phyloP scores from a whole-genome alignment of 1,284 basidiomycete species.

The Microbotryum violaceum region DNA sequence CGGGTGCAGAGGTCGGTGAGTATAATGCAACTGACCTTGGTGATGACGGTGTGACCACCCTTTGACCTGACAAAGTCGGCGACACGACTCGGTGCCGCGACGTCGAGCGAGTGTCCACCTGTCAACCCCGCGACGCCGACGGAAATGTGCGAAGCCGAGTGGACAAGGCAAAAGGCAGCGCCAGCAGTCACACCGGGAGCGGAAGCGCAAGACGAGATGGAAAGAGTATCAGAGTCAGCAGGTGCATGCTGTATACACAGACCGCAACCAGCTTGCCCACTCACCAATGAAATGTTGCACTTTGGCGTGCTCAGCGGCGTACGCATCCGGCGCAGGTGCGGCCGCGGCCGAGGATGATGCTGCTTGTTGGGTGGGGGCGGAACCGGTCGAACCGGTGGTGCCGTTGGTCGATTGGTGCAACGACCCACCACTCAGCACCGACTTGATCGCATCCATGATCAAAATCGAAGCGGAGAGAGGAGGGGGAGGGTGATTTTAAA shows the following conservation, averaged over 20 bases:
- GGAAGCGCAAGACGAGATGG: not conserved
- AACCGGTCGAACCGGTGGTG: not conserved
- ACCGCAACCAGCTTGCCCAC: conserved; percentile 15
- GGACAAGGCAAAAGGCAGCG: too few relatives aligned
- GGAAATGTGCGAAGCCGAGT: too few relatives aligned
- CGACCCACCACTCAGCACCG: too few relatives aligned
- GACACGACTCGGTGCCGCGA: conserved; percentile 68
- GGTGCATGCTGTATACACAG: not conserved
- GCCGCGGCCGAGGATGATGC: conserved; percentile 1
- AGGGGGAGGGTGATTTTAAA: not conserved
- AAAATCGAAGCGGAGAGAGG: not conserved
- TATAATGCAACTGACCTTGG: conserved; percentile 59
- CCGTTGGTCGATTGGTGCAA: too few relatives aligned
- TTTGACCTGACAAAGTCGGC: conserved; percentile 84
- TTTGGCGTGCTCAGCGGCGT: conserved; percentile 47
- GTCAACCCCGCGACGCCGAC: conserved; percentile 5
- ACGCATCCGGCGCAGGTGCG: not conserved
- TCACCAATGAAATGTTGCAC: conserved; percentile 79
- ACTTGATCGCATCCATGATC: conserved; percentile 4
- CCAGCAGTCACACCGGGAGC: not conserved
- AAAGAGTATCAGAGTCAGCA: not conserved
- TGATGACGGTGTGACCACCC: conserved; percentile 97
- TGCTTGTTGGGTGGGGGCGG: not conserved
- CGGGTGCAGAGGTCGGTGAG: not conserved
- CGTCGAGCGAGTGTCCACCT: conserved; percentile 90